Base-by-base conservation (phyloP, 2,329 filamentous ascomycete species). In the Bipolaris oryzae region DNA sequence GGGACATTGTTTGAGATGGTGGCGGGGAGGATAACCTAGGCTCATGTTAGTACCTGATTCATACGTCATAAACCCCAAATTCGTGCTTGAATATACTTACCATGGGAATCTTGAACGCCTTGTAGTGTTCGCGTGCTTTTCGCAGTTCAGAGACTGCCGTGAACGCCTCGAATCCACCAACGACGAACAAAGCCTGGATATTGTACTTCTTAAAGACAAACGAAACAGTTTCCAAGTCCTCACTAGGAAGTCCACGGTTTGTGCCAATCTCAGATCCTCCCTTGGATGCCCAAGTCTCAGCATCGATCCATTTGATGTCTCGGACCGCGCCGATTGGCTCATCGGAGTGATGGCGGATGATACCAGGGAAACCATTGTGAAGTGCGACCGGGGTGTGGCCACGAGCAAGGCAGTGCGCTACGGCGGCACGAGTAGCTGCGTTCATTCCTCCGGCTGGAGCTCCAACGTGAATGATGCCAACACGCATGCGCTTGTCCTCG, bases 1-100 rank as follows among this genome's bases (percentile, higher is more conserved):
- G 95, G 95, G 4, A 99, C 95, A 75, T 99, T 99, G 83, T 99
- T 99, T 64, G 92, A 96, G 67, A 99, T 94, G 9, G 95, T 99
- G n/a, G 95, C 95, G 0, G 95, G 95, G 23, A 99, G 83, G 39
- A 97, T 84, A 50, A 89, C 85, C 83, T 91, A 23, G 92, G 15
- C 10, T n/a, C 2, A 3, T 28, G 46, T 68, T 55, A 67, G 65
- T 31, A 44, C 31, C 33, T 21, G 45, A 13, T 25, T 45, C 11
- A 20, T 28, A 23, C 3, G 1, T 7, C 4, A 28, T 3, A 16
- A 7, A 33, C 3, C 13, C 11, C n/a, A 31, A 31, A 31, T 28
- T 28, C 13, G 15, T 1, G 25, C 21, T 13, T 23, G 6, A 13
- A 16, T 43, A 3, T 21, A 53, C 68, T 63, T 54, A 70, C 70